These are phyloP conservation scores for Williopsis jadinii DNA, from an alignment of 1,139 yeast genomes.

Conservation along the genomic window DNA sequence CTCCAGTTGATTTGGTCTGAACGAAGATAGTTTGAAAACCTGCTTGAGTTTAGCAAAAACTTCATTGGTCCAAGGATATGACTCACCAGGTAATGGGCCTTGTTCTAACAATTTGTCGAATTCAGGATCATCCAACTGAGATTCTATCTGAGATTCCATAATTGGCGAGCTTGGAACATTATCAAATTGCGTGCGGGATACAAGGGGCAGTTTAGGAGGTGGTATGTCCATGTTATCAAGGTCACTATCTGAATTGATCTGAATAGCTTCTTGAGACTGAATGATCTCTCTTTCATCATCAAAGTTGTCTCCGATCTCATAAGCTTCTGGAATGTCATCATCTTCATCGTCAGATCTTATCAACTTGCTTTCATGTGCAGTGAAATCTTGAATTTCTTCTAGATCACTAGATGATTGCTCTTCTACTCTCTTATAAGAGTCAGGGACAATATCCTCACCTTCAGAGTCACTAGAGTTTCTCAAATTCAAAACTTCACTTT, in stretches of 20 bases:
- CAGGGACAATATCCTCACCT: slow-evolving; percentile 11
- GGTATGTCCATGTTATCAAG: slow-evolving; percentile 15
- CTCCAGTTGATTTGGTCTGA: slow-evolving; percentile 79
- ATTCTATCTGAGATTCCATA: slow-evolving; percentile 3
- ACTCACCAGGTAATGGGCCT: slow-evolving; percentile 12
- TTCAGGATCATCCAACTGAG: slow-evolving; percentile 15
- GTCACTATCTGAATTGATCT: slow-evolving; percentile 16
- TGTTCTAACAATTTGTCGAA: slow-evolving; percentile 13
- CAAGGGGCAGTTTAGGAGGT: slow-evolving; percentile 1
- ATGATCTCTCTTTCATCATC: slow-evolving; percentile 19
- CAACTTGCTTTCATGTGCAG: neutral
- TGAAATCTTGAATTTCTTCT: slow-evolving; percentile 11
- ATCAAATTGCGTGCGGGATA: neutral
- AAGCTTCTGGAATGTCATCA: slow-evolving; percentile 8
- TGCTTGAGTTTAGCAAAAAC: slow-evolving; percentile 48
- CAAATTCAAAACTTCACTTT: slow-evolving; percentile 10
- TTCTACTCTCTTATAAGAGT: neutral
- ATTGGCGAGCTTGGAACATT: slow-evolving; percentile 9
- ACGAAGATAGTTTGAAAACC: slow-evolving; percentile 57
- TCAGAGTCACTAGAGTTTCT: slow-evolving; percentile 9
- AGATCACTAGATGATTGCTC: slow-evolving; percentile 9
- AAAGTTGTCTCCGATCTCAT: slow-evolving; percentile 14
- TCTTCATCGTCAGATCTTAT: slow-evolving; percentile 3
- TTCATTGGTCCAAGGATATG: slow-evolving; percentile 59
- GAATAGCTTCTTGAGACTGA: slow-evolving; percentile 13